Evolutionary conservation across 768 basidiomycete species (phyloP).

Genomic region (Phanerochaete carnosa): DNA sequence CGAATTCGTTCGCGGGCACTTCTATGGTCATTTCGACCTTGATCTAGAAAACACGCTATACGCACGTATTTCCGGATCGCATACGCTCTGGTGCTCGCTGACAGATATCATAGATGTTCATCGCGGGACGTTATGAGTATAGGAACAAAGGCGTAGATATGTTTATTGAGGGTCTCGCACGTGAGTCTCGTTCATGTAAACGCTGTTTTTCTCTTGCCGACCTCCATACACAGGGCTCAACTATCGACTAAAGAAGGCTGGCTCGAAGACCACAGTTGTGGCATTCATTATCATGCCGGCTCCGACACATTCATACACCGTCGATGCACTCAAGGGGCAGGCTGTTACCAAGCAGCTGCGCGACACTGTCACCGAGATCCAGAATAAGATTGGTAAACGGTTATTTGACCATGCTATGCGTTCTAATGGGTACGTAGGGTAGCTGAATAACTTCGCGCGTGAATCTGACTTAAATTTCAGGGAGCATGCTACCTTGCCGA

Average conservation of each 20-base stretch:
- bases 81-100: constrained; percentile 5
- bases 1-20: constrained; percentile 96
- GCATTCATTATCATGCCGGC: constrained; percentile 99
- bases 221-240: constrained; percentile 48
- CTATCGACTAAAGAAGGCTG: constrained; percentile 54
- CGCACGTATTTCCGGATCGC: constrained; percentile 37
- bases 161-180: constrained; percentile 97
- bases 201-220: neutral
- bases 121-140: constrained; percentile 98
- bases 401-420: constrained; percentile 94
- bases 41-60: constrained; percentile 91
- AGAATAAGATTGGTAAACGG: constrained; percentile 86
- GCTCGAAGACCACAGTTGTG: constrained; percentile 81
- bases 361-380: constrained; percentile 95
- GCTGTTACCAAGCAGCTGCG: constrained; percentile 96
- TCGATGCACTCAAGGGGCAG: constrained; percentile 96
- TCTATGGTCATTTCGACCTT: constrained; percentile 97
- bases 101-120: constrained; percentile 72
- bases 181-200: constrained; percentile 36
- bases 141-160: constrained; percentile 99
- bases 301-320: constrained; percentile 91
- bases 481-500: constrained; percentile 71
- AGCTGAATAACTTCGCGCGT: neutral
- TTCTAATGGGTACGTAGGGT: constrained; percentile 79
- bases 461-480: constrained; percentile 30